phyloP scores from a whole-genome alignment of 345 rosid genomes.

The Psidium guajava region DNA sequence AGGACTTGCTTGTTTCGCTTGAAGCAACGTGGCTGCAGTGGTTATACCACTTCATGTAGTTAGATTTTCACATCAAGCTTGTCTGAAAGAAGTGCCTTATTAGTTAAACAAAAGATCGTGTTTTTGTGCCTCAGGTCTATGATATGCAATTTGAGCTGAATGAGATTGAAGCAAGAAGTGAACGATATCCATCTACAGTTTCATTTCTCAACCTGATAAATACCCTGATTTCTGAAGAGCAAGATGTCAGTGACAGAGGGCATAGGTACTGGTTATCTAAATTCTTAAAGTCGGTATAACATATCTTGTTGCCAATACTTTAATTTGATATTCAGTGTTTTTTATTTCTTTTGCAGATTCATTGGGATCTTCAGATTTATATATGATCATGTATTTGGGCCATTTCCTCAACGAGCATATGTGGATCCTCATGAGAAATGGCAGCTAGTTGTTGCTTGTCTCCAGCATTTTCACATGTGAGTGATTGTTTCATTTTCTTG shows the following conservation, averaged over 20 bases:
- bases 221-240: conserved; percentile 80
- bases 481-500: conserved; percentile 3
- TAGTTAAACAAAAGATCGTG: background rate
- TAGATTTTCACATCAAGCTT: background rate
- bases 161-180: conserved; percentile 95
- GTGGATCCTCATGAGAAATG: conserved; percentile 92
- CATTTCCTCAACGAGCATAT: conserved; percentile 91
- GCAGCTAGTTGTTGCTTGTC: conserved; percentile 89
- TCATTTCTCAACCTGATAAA: conserved; percentile 85
- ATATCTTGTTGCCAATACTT: background rate
- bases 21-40: background rate
- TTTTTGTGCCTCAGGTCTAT: conserved; percentile 46
- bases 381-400: conserved; percentile 86
- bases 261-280: conserved; percentile 40
- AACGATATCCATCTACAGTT: conserved; percentile 82
- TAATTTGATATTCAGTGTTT: background rate
- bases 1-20: background rate
- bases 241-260: conserved; percentile 78
- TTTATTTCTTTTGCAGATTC: conserved; percentile 46
- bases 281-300: background rate
- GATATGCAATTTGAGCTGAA: conserved; percentile 97
- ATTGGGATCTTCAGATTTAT: conserved; percentile 86
- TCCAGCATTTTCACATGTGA: conserved; percentile 91
- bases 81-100: background rate
- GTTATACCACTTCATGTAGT: background rate